phyloP scores from a whole-genome alignment of 2,329 filamentous ascomycete genomes.

The Neofusicoccum cordaticola region DNA sequence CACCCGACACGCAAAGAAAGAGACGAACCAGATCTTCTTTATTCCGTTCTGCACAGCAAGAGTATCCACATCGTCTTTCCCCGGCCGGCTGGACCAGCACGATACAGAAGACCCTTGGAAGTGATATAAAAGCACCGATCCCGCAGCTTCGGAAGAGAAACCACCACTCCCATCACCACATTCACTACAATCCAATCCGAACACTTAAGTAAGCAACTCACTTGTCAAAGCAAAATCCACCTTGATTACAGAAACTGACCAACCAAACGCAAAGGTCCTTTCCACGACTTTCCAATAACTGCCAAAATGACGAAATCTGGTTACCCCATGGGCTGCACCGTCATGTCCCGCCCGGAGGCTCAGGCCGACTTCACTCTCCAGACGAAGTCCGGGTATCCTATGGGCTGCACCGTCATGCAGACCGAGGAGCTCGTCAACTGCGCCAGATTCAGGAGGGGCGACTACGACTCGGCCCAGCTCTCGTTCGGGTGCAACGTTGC shows the following conservation, averaged over 20 bases:
- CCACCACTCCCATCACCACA: background rate
- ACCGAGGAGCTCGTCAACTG: background rate
- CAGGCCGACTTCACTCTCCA: too few relatives aligned
- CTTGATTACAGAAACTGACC: background rate
- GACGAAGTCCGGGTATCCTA: too few relatives aligned
- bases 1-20: background rate
- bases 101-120: background rate
- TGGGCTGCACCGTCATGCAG: slow-evolving; percentile 9
- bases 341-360: background rate
- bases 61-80: too few relatives aligned
- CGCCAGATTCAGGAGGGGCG: background rate
- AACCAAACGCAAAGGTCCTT: background rate
- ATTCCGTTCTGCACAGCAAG: background rate
- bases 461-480: too few relatives aligned
- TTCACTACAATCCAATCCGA: background rate
- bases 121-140: background rate
- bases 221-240: background rate
- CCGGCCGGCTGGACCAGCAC: background rate
- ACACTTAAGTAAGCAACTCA: background rate
- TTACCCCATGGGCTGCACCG: background rate
- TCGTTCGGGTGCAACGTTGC: too few relatives aligned
- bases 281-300: background rate
- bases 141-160: background rate
- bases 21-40: background rate
- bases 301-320: background rate